Percentiles rank a stretch among this genome's conserved stretches.
Conservation (phyloP, 2,329 filamentous ascomycete species). For the Phialocephala sp. region DNA sequence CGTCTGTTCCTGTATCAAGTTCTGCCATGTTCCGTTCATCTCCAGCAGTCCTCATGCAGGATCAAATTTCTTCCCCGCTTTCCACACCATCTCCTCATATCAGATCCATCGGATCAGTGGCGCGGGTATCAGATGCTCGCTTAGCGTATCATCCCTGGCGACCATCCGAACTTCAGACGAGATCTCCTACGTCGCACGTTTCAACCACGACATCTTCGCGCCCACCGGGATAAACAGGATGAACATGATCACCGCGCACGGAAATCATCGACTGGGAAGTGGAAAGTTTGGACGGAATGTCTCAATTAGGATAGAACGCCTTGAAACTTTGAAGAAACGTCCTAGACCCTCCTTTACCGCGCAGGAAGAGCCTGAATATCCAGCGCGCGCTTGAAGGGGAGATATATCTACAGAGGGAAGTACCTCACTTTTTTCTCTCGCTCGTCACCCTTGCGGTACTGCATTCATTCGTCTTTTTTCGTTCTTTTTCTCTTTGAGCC, state of each 20-base stretch:
- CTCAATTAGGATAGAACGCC: constrained; percentile 10
- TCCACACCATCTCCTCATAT: neutral
- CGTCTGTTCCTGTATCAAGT: constrained; percentile 1
- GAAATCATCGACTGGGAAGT: constrained; percentile 7
- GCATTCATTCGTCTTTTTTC: constrained; percentile 17
- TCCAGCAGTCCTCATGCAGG: neutral
- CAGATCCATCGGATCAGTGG: neutral
- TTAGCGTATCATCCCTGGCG: constrained; percentile 30
- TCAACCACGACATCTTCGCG: constrained; percentile 23
- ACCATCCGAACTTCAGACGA: constrained; percentile 31
- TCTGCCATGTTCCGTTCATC: neutral
- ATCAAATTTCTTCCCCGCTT: neutral
- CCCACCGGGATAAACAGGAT: constrained; percentile 16
- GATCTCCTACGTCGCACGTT: constrained; percentile 28
- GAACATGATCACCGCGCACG: constrained; percentile 23
- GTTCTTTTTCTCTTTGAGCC: constrained; percentile 5
- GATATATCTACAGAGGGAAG: constrained; percentile 22
- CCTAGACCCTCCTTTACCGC: constrained; percentile 25
- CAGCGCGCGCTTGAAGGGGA: constrained; percentile 6
- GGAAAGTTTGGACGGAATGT: constrained; percentile 8
- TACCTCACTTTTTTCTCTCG: constrained; percentile 17
- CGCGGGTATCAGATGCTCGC: constrained; percentile 23
- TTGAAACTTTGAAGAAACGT: constrained; percentile 34
- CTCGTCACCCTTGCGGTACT: constrained; percentile 12
- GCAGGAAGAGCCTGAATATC: constrained; percentile 8